Conservation (phyloP, 1,284 basidiomycete species). For the Xerocomus nothofagi region DNA sequence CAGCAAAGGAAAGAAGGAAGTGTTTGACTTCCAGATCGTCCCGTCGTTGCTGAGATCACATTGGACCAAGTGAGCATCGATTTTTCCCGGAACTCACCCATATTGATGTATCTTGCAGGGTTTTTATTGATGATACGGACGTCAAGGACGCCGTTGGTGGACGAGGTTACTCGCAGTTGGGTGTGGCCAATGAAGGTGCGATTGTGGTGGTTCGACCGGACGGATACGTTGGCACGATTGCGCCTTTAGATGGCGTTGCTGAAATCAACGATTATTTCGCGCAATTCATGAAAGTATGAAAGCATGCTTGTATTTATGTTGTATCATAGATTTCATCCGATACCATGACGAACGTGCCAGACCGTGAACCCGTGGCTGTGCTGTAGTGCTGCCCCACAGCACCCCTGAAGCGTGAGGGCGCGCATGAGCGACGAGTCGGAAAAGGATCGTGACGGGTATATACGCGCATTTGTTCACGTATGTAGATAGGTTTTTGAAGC, state of each 20-base stretch:
- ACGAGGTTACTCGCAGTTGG: constrained; percentile 53
- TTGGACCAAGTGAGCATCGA: constrained; percentile 60
- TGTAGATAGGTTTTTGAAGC: too few relatives aligned
- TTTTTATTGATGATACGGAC: constrained; percentile 49
- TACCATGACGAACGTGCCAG: too few relatives aligned
- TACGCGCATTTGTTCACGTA: too few relatives aligned
- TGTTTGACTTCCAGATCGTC: constrained; percentile 48
- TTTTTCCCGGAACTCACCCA: background rate
- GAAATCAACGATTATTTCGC: constrained; percentile 56
- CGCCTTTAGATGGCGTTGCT: constrained; percentile 45
- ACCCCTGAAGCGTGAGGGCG: too few relatives aligned
- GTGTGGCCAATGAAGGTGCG: constrained; percentile 55
- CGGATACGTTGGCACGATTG: constrained; percentile 66
- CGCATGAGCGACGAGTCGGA: too few relatives aligned
- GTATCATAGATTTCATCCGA: background rate
- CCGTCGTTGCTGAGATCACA: constrained; percentile 55
- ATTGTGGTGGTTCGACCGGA: constrained; percentile 72
- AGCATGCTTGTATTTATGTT: background rate
- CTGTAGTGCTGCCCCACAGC: too few relatives aligned
- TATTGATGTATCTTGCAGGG: constrained; percentile 36
- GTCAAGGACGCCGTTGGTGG: constrained; percentile 42
- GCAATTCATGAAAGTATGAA: constrained; percentile 35
- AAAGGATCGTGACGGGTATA: too few relatives aligned
- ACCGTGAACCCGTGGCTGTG: too few relatives aligned
- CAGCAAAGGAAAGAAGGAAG: constrained; percentile 46